phyloP scores from a whole-genome alignment of 2,329 filamentous ascomycete species.

The Coleophoma eucalyptorum region DNA sequence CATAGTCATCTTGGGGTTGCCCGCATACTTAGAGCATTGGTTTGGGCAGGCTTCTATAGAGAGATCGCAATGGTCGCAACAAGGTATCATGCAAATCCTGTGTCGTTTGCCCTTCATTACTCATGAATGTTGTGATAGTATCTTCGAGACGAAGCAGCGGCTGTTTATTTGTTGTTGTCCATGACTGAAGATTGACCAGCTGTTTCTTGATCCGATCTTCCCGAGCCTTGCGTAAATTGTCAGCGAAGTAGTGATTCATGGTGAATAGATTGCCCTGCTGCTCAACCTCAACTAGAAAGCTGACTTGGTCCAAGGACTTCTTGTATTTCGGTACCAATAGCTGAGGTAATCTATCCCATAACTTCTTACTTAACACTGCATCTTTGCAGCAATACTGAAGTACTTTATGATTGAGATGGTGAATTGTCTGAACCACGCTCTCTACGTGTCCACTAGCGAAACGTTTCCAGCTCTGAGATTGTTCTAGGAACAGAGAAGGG shows the following conservation, averaged over 20 bases:
- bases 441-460: slow-evolving; percentile 45
- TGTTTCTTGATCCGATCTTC: slow-evolving; percentile 6
- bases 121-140: slow-evolving; percentile 15
- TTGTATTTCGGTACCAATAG: slow-evolving; percentile 41
- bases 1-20: too few species aligned
- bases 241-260: slow-evolving; percentile 48
- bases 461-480: slow-evolving; percentile 48
- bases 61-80: too few species aligned
- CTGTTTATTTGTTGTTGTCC: slow-evolving; percentile 6
- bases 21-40: too few species aligned
- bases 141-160: slow-evolving; percentile 4
- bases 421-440: slow-evolving; percentile 44
- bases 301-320: slow-evolving; percentile 41
- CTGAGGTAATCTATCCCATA: slow-evolving; percentile 41
- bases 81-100: slow-evolving; percentile 59
- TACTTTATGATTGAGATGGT: slow-evolving; percentile 43
- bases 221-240: slow-evolving; percentile 22
- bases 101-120: slow-evolving; percentile 33
- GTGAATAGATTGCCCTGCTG: slow-evolving; percentile 41
- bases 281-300: slow-evolving; percentile 50
- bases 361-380: slow-evolving; percentile 31
- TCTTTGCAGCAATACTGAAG: slow-evolving; percentile 42
- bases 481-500: slow-evolving; percentile 43
- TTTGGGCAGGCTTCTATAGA: too few species aligned
- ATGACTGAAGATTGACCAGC: slow-evolving; percentile 4